Evolutionary conservation across 306 rosid species (phyloP).

Genomic region (Cicer bijugum): DNA sequence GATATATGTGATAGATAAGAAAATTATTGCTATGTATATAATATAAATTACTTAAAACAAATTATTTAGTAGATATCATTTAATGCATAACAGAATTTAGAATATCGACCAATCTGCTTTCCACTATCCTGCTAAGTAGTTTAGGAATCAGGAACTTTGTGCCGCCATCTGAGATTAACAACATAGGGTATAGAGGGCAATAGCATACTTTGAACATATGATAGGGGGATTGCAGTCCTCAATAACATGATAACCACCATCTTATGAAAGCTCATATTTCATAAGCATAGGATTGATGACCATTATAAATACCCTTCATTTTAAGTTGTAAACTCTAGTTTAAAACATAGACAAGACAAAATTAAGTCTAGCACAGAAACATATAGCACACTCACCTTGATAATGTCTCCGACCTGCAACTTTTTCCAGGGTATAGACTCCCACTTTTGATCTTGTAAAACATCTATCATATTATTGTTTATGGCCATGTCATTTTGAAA

Average conservation of each 20-base stretch:
- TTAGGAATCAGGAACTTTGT: neutral
- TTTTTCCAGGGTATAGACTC: conserved; percentile 79
- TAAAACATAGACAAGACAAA: conserved; percentile 31
- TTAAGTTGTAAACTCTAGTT: conserved; percentile 7
- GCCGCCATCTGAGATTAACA: neutral
- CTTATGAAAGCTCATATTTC: conserved; percentile 17
- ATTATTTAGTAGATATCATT: neutral
- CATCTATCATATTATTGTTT: conserved; percentile 72
- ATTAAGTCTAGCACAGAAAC: conserved; percentile 38
- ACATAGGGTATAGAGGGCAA: neutral
- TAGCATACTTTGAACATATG: conserved; percentile 18
- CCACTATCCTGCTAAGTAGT: neutral
- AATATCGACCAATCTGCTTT: neutral
- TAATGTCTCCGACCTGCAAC: conserved; percentile 95
- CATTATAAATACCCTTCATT: conserved; percentile 1
- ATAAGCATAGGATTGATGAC: conserved; percentile 16
- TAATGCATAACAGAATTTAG: neutral
- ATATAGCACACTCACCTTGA: conserved; percentile 69
- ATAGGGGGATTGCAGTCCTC: conserved; percentile 23
- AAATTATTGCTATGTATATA: neutral
- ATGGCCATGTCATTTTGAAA: conserved; percentile 93
- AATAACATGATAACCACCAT: conserved; percentile 33
- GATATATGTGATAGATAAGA: neutral
- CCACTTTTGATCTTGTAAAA: conserved; percentile 90
- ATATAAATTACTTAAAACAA: conserved; percentile 1